phyloP scores from a whole-genome alignment of 495 filamentous ascomycete species.

The Penicillium argentinense region DNA sequence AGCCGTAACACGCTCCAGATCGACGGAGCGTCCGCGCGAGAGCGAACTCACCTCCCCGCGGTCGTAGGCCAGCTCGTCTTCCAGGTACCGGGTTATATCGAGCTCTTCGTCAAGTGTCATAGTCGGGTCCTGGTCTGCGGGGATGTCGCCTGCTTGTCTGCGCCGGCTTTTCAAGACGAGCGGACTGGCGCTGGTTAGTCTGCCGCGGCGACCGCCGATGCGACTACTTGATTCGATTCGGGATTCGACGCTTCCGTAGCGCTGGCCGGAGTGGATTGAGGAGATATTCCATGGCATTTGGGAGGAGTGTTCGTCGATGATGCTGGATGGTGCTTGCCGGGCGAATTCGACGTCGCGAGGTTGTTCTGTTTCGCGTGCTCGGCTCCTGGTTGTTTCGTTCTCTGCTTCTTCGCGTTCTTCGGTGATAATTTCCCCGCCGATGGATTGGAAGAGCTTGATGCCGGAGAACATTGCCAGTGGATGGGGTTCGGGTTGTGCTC shows the following conservation, averaged over 20 bases:
- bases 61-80: conserved; percentile 27
- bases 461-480: conserved; percentile 59
- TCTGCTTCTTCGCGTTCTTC: conserved; percentile 13
- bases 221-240: no score
- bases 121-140: no score
- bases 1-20: conserved; percentile 42
- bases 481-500: conserved; percentile 31
- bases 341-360: conserved; percentile 57
- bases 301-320: conserved; percentile 58
- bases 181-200: conserved; percentile 60
- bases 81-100: conserved; percentile 41
- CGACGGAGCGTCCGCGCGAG: conserved; percentile 33
- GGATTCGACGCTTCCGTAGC: conserved; percentile 50
- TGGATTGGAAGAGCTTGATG: conserved; percentile 43
- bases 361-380: conserved; percentile 32
- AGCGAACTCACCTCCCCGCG: conserved; percentile 48
- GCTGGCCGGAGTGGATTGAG: conserved; percentile 53
- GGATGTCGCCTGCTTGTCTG: conserved; percentile 38
- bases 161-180: conserved; percentile 54
- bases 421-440: conserved; percentile 41
- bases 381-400: neutral
- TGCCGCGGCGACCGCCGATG: conserved; percentile 27
- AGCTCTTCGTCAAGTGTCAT: conserved; percentile 34
- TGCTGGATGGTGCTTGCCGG: conserved; percentile 55
- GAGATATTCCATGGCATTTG: conserved; percentile 73